These are phyloP conservation scores for Venturia oleaginea DNA, from an alignment of 2,329 filamentous ascomycete genomes.

Conservation along the genomic window DNA sequence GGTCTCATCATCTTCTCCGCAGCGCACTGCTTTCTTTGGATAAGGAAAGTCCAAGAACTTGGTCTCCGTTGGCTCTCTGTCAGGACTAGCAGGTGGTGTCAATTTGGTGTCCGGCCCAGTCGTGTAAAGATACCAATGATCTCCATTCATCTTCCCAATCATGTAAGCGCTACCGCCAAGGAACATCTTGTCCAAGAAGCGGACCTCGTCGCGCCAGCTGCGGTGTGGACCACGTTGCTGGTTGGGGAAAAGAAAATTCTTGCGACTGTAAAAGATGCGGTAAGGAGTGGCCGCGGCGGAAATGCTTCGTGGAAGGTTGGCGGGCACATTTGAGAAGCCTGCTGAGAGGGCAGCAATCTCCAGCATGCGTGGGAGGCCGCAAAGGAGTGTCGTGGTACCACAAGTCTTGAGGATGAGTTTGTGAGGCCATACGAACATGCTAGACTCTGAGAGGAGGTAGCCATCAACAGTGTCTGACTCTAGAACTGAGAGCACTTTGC, in stretches of 20 bases:
- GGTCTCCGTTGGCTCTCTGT: conserved; percentile 45
- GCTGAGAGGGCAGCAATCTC: conserved; percentile 82
- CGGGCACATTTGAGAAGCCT: conserved; percentile 77
- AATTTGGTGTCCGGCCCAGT: conserved; percentile 73
- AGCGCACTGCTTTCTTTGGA: conserved; percentile 30
- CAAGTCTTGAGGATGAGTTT: conserved; percentile 98
- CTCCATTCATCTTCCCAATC: conserved; percentile 99
- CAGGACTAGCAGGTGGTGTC: conserved; percentile 74
- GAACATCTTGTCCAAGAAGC: conserved; percentile 85
- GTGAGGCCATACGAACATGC: conserved; percentile 99
- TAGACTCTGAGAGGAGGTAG: conserved; percentile 94
- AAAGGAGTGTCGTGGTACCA: conserved; percentile 87
- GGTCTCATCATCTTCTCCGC: conserved; percentile 59
- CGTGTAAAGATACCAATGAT: conserved; percentile 98
- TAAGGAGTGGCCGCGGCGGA: conserved; percentile 77
- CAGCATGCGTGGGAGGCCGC: conserved; percentile 80
- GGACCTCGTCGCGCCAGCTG: conserved; percentile 96
- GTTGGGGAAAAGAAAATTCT: conserved; percentile 95
- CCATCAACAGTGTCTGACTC: conserved; percentile 91
- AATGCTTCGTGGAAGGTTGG: conserved; percentile 55
- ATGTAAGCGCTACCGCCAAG: conserved; percentile 92
- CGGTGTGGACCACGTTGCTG: conserved; percentile 89
- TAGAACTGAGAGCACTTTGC: conserved; percentile 91
- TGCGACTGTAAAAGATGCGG: conserved; percentile 96
- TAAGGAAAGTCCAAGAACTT: conserved; percentile 49